Conservation (phyloP, 805 yeast species). For the Suhomyces faveliae region DNA sequence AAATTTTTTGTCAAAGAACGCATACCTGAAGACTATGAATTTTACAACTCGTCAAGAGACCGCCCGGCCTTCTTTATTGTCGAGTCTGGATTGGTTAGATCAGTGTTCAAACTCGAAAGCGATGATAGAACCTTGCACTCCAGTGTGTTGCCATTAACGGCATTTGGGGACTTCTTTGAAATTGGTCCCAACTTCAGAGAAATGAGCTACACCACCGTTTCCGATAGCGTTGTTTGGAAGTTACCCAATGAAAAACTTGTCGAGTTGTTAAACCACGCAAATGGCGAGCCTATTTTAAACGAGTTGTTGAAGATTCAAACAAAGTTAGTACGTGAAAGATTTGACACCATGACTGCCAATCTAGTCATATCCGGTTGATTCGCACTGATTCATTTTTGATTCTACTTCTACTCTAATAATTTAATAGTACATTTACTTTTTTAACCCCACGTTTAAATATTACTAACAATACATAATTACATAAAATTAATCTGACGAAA, state of each 20-base stretch:
- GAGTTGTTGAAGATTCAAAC: slow-evolving; percentile 65
- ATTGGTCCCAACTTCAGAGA: slow-evolving; percentile 38
- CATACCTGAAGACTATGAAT: slow-evolving; percentile 44
- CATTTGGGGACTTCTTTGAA: slow-evolving; percentile 60
- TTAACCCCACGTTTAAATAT: neutral
- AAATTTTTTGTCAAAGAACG: slow-evolving; percentile 50
- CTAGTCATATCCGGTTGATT: slow-evolving; percentile 57
- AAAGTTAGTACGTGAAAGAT: slow-evolving; percentile 65
- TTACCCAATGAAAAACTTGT: slow-evolving; percentile 48
- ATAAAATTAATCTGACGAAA: too few relatives aligned
- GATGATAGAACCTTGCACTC: slow-evolving; percentile 37
- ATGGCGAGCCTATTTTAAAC: slow-evolving; percentile 53
- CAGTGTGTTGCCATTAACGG: slow-evolving; percentile 65
- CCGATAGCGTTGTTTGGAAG: slow-evolving; percentile 68
- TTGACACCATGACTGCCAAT: slow-evolving; percentile 73
- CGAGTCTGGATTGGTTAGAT: slow-evolving; percentile 45
- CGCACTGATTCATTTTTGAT: neutral
- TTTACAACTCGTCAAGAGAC: slow-evolving; percentile 45
- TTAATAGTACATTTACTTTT: neutral
- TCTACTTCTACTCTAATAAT: neutral
- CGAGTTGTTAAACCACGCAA: slow-evolving; percentile 42
- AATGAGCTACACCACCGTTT: slow-evolving; percentile 53
- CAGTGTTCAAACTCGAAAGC: slow-evolving; percentile 37
- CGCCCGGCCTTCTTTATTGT: slow-evolving; percentile 57
- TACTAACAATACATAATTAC: neutral